Percentiles rank a stretch among this genome's conserved stretches.
These are phyloP conservation scores for Antarctomyces pellizariae DNA, from an alignment of 495 filamentous ascomycete genomes.

Conservation along the genomic window DNA sequence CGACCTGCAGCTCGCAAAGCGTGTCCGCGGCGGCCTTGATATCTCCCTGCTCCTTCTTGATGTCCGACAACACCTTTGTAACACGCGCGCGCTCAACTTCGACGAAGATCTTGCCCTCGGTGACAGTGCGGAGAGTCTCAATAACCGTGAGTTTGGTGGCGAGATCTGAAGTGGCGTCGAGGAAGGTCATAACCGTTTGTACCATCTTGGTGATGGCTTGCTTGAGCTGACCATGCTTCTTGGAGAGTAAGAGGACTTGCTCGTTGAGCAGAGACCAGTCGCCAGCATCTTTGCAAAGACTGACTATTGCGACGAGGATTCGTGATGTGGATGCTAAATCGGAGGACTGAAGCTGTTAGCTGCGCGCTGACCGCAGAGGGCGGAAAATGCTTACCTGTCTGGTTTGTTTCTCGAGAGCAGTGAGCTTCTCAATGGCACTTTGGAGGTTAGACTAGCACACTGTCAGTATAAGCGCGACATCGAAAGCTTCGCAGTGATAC, in stretches of 20 bases:
- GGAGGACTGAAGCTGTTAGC: conserved; percentile 36
- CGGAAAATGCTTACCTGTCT: conserved; percentile 43
- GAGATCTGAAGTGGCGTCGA: conserved; percentile 52
- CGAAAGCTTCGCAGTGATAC: conserved; percentile 20
- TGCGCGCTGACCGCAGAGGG: conserved; percentile 5
- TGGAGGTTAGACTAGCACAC: conserved; percentile 43
- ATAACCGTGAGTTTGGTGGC: conserved; percentile 84
- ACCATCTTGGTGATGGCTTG: conserved; percentile 98
- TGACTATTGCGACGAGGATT: conserved; percentile 66
- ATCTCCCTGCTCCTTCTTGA: conserved; percentile 88
- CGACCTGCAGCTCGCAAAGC: conserved; percentile 90
- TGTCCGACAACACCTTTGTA: conserved; percentile 81
- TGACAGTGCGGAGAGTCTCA: conserved; percentile 85
- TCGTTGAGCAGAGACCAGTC: conserved; percentile 91
- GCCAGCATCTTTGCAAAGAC: conserved; percentile 74
- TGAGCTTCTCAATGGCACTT: conserved; percentile 79
- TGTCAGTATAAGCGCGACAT: conserved; percentile 5
- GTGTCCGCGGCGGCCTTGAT: conserved; percentile 75
- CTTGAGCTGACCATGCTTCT: conserved; percentile 99
- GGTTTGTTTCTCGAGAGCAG: conserved; percentile 79
- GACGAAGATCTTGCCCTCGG: conserved; percentile 98
- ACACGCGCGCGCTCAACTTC: conserved; percentile 94
- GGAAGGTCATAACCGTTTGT: conserved; percentile 77
- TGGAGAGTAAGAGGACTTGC: conserved; percentile 82
- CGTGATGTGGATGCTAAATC: conserved; percentile 88